Percentiles rank a stretch among this genome's conserved stretches.
These are phyloP conservation scores for Phanerochaete sordida DNA, from an alignment of 768 basidiomycete species.

Conservation along the genomic window DNA sequence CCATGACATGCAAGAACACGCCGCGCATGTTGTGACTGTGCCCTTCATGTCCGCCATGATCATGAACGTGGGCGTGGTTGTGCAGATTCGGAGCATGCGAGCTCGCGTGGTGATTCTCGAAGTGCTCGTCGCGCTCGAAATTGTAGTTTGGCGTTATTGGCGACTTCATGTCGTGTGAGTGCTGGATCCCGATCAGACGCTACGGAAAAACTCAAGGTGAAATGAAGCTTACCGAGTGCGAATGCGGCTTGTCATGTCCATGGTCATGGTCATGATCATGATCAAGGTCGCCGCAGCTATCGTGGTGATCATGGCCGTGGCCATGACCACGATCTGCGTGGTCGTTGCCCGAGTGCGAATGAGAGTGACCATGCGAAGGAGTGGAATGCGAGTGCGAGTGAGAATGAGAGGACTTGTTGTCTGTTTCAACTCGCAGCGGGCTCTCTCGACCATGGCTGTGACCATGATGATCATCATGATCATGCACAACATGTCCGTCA, in stretches of 20 bases:
- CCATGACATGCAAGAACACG: slow-evolving; percentile 97
- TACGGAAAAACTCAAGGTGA: not conserved
- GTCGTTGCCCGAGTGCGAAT: slow-evolving; percentile 20
- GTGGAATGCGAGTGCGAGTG: slow-evolving; percentile 23
- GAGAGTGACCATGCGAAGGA: slow-evolving; percentile 21
- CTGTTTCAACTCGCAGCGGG: slow-evolving; percentile 22
- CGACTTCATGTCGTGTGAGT: slow-evolving; percentile 30
- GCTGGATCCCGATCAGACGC: slow-evolving; percentile 16
- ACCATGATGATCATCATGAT: slow-evolving; percentile 1
- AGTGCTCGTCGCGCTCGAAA: slow-evolving; percentile 52
- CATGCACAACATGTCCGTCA: slow-evolving; percentile 6
- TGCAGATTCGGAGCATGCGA: slow-evolving; percentile 43
- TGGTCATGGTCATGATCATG: not conserved
- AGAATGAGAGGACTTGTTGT: slow-evolving; percentile 13
- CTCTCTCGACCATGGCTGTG: slow-evolving; percentile 18
- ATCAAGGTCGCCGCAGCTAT: no score
- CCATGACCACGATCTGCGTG: slow-evolving; percentile 15
- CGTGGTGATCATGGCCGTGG: not conserved
- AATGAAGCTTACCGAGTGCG: not conserved
- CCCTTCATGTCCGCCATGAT: slow-evolving; percentile 57
- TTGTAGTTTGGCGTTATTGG: slow-evolving; percentile 68
- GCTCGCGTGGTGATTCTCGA: slow-evolving; percentile 38
- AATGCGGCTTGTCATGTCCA: not conserved
- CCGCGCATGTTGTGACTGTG: slow-evolving; percentile 99
- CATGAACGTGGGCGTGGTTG: slow-evolving; percentile 45